These are phyloP conservation scores for Fusarium decemcellulare DNA, from an alignment of 2,329 filamentous ascomycete genomes.

Conservation along the genomic window DNA sequence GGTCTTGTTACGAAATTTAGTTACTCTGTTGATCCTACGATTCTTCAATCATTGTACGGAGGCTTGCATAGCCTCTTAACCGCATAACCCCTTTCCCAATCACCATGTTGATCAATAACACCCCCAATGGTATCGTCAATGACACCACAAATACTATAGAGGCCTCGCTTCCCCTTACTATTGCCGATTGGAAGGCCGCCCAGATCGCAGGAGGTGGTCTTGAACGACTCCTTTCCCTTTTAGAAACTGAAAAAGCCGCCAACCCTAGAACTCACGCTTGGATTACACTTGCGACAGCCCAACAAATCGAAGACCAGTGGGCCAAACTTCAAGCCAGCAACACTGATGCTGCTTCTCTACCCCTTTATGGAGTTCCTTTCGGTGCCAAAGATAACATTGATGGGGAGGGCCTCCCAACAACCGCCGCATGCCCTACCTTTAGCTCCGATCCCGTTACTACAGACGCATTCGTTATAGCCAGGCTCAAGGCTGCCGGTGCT, in stretches of 20 bases:
- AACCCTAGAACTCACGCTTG: slow-evolving; percentile 47
- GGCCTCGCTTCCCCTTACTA: slow-evolving; percentile 27
- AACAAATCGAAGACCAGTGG: slow-evolving; percentile 45
- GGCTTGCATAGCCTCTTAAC: not conserved
- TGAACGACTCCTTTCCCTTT: slow-evolving; percentile 44
- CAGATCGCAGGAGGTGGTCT: slow-evolving; percentile 46
- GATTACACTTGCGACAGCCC: slow-evolving; percentile 49
- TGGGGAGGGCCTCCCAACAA: slow-evolving; percentile 64
- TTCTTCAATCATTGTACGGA: not conserved
- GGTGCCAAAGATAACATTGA: slow-evolving; percentile 72
- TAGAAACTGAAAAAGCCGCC: slow-evolving; percentile 34
- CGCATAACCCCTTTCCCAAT: not conserved
- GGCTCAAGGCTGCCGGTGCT: slow-evolving; percentile 66
- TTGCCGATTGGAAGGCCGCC: slow-evolving; percentile 46
- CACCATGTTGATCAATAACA: not conserved
- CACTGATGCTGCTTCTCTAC: slow-evolving; percentile 48
- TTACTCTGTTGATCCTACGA: not conserved
- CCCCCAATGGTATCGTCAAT: not conserved
- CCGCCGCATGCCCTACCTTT: slow-evolving; percentile 66
- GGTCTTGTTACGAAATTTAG: not conserved
- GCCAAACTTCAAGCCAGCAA: slow-evolving; percentile 21
- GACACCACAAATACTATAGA: not conserved
- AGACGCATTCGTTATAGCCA: slow-evolving; percentile 64
- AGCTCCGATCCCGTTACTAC: slow-evolving; percentile 59
- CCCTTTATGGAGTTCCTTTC: slow-evolving; percentile 71